These are phyloP conservation scores for Sesbania bispinosa DNA, from an alignment of 306 rosid genomes.

Conservation along the genomic window DNA sequence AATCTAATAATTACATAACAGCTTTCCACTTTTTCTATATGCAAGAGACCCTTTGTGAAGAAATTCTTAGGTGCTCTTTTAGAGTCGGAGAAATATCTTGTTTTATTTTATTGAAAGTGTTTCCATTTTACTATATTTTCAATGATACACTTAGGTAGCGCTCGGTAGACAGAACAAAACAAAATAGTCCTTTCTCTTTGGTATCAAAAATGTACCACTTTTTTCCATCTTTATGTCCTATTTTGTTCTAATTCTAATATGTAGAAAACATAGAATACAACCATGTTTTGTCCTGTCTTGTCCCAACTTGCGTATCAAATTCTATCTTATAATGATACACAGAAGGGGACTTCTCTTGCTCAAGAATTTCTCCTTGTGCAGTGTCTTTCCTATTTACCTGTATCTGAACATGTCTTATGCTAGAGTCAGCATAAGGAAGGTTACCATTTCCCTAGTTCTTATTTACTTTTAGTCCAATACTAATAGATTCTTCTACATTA, in stretches of 20 bases:
- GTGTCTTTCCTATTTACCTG: too few species aligned
- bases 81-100: not conserved
- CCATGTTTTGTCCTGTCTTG: too few species aligned
- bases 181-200: too few species aligned
- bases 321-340: too few species aligned
- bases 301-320: too few species aligned
- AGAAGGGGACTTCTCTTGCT: not conserved
- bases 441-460: not conserved
- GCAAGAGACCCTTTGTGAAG: not conserved
- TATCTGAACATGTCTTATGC: not conserved
- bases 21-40: not conserved
- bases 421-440: not conserved
- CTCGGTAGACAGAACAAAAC: too few species aligned
- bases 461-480: not conserved
- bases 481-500: not conserved
- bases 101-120: not conserved
- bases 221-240: too few species aligned
- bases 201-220: too few species aligned
- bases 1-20: conserved; percentile 15
- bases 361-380: not conserved
- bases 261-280: too few species aligned
- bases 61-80: not conserved
- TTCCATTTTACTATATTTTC: not conserved
- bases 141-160: too few species aligned
- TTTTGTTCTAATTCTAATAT: too few species aligned